Conservation (phyloP, 2,329 filamentous ascomycete species). For the Monosporascus sp. region DNA sequence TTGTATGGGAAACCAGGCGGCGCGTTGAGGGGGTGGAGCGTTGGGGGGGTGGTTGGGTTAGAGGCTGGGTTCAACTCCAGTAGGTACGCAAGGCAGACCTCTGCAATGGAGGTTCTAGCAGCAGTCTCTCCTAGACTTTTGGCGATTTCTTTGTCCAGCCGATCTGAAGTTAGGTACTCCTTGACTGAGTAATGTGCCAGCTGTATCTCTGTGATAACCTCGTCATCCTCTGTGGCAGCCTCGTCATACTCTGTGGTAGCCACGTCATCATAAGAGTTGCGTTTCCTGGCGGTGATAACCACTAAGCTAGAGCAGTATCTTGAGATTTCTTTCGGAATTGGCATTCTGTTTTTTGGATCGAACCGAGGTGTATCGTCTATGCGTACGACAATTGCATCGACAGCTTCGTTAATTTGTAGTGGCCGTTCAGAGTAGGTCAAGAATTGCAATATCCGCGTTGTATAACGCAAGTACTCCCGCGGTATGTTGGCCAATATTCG, state of each 20-base stretch:
- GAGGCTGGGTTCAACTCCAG: too few relatives aligned
- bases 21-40: too few relatives aligned
- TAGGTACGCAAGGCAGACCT: background rate
- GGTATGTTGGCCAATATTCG: conserved; percentile 8
- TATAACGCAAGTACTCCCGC: background rate
- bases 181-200: conserved; percentile 28
- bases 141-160: conserved; percentile 5
- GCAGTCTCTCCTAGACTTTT: background rate
- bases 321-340: conserved; percentile 17
- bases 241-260: background rate
- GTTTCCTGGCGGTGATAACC: too few relatives aligned
- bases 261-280: too few relatives aligned
- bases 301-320: conserved; percentile 22
- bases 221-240: background rate
- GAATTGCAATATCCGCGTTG: conserved; percentile 12
- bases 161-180: conserved; percentile 24
- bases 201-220: conserved; percentile 6
- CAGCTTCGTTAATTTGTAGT: conserved; percentile 5
- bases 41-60: too few relatives aligned
- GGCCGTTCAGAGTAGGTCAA: conserved; percentile 5
- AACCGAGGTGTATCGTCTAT: background rate
- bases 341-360: conserved; percentile 14
- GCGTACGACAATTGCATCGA: conserved; percentile 6
- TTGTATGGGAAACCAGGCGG: too few relatives aligned
- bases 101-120: background rate